phyloP scores from a whole-genome alignment of 805 yeast species.

The Zygosaccharomyces pseudorouxii region DNA sequence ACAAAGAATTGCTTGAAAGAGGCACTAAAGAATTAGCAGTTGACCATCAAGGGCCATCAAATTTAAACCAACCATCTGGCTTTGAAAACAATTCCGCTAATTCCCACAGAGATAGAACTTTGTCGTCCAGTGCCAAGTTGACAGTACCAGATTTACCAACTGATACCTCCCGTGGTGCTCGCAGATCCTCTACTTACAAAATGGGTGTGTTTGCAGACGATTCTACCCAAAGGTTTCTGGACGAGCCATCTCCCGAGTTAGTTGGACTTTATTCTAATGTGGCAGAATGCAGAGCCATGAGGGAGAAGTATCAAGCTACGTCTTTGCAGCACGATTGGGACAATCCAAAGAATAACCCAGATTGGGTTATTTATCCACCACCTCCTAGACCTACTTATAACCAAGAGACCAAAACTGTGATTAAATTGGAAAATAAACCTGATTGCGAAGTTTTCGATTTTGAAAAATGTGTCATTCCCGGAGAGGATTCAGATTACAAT shows the following conservation, averaged over 20 bases:
- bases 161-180: not conserved
- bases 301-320: slow-evolving; percentile 67
- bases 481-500: slow-evolving; percentile 49
- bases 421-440: slow-evolving; percentile 38
- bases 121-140: slow-evolving; percentile 27
- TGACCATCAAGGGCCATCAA: slow-evolving; percentile 14
- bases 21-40: slow-evolving; percentile 31
- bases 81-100: slow-evolving; percentile 2
- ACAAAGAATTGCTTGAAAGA: slow-evolving; percentile 29
- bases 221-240: slow-evolving; percentile 49
- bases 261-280: slow-evolving; percentile 59
- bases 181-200: slow-evolving; percentile 34
- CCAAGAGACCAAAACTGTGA: slow-evolving; percentile 50
- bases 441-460: slow-evolving; percentile 43
- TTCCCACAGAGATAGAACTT: slow-evolving; percentile 12
- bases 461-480: slow-evolving; percentile 41
- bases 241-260: slow-evolving; percentile 63
- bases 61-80: slow-evolving; percentile 18
- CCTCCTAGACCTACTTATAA: slow-evolving; percentile 93
- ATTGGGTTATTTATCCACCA: slow-evolving; percentile 83
- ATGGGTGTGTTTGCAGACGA: slow-evolving; percentile 45
- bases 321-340: slow-evolving; percentile 70
- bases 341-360: slow-evolving; percentile 75
- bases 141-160: slow-evolving; percentile 26
- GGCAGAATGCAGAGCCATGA: slow-evolving; percentile 59